phyloP scores from a whole-genome alignment of 2,329 filamentous ascomycete species.

The Beauveria rudraprayagi region DNA sequence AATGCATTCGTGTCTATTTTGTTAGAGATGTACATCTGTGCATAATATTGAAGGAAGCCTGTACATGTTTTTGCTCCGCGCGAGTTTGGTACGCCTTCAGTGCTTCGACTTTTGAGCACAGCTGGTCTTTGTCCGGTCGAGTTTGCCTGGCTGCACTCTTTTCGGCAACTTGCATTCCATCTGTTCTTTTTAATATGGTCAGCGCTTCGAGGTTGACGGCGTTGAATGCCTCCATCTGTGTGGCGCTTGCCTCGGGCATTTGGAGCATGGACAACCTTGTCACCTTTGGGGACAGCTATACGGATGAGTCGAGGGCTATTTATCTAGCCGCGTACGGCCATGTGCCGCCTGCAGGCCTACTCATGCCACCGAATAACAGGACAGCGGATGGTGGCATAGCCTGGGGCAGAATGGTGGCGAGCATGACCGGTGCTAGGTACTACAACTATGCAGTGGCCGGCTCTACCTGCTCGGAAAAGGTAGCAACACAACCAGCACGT shows the following conservation, averaged over 20 bases:
- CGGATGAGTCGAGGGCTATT: constrained; percentile 58
- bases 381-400: constrained; percentile 58
- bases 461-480: constrained; percentile 62
- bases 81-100: too few relatives aligned
- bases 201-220: background rate
- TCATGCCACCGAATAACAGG: constrained; percentile 36
- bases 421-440: constrained; percentile 47
- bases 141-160: too few relatives aligned
- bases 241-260: background rate
- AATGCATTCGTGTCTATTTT: too few relatives aligned
- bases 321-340: constrained; percentile 56
- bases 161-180: too few relatives aligned
- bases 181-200: background rate
- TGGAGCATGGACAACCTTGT: constrained; percentile 49
- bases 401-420: constrained; percentile 61
- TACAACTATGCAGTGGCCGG: constrained; percentile 67
- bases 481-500: constrained; percentile 42
- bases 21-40: too few relatives aligned
- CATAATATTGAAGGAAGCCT: too few relatives aligned
- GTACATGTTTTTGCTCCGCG: too few relatives aligned
- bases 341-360: constrained; percentile 52
- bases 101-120: too few relatives aligned
- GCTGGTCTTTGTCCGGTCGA: too few relatives aligned
- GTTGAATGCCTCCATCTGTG: background rate
- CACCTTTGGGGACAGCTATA: constrained; percentile 69